Conservation (phyloP, 768 basidiomycete species). For the Auriculariales sp. region DNA sequence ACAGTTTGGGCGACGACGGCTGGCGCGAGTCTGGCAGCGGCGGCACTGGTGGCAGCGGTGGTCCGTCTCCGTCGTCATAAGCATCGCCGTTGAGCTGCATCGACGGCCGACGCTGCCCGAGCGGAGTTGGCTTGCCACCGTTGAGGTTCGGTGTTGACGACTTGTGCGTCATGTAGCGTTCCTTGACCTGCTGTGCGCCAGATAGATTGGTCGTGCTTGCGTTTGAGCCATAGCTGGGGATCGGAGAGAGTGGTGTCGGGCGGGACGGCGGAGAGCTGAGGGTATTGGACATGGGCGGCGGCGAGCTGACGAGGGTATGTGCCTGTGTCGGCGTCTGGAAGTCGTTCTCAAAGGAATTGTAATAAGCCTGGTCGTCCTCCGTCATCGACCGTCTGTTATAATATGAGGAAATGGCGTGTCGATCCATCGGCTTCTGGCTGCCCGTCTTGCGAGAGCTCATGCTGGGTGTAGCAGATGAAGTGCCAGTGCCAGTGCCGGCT, state of each 20-base stretch:
- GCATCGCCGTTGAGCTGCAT: too few relatives aligned
- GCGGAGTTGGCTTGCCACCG: not conserved
- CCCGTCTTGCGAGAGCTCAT: too few relatives aligned
- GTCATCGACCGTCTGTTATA: not conserved
- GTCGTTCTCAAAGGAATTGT: too few relatives aligned
- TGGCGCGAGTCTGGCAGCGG: not conserved
- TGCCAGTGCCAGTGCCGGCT: not conserved
- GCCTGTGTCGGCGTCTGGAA: not conserved
- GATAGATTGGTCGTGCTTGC: not conserved
- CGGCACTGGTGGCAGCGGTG: too few relatives aligned
- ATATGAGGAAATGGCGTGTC: not conserved
- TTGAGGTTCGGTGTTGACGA: too few relatives aligned
- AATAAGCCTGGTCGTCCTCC: not conserved
- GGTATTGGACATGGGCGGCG: not conserved
- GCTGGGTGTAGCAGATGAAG: too few relatives aligned
- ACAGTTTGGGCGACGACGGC: not conserved
- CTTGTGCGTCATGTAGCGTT: too few relatives aligned
- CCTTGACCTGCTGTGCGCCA: too few relatives aligned
- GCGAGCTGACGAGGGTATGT: not conserved
- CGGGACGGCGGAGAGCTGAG: not conserved
- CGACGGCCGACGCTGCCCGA: not conserved
- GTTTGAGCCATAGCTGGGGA: not conserved
- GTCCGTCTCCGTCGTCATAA: too few relatives aligned
- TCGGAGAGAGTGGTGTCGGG: not conserved
- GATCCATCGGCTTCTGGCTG: conserved; percentile 1